These are phyloP conservation scores for Obba rivulosa DNA, from an alignment of 768 basidiomycete genomes.

Conservation along the genomic window DNA sequence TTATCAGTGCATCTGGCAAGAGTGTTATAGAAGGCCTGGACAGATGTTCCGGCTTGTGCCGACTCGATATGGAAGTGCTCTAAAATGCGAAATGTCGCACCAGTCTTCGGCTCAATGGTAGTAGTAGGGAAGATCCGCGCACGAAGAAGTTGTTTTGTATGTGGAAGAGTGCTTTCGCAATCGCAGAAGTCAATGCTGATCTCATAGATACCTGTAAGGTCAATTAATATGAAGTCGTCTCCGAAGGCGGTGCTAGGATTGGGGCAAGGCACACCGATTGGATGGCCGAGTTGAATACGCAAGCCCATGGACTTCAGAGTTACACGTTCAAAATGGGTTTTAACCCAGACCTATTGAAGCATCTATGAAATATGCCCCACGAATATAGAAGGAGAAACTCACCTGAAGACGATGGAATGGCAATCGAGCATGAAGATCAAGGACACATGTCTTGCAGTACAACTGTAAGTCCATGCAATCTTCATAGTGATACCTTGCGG, in stretches of 20 bases:
- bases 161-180: slow-evolving; percentile 7
- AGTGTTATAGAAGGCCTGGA: slow-evolving; percentile 27
- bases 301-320: slow-evolving; percentile 16
- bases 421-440: too few species aligned
- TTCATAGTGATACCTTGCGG: too few species aligned
- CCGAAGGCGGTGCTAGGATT: not conserved
- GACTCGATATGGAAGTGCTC: slow-evolving; percentile 27
- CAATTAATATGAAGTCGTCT: slow-evolving; percentile 15
- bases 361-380: too few species aligned
- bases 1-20: slow-evolving; percentile 26
- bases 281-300: slow-evolving; percentile 23
- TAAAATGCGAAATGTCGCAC: slow-evolving; percentile 25
- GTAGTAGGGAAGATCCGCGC: slow-evolving; percentile 27
- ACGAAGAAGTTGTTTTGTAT: slow-evolving; percentile 25
- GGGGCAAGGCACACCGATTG: slow-evolving; percentile 6
- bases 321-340: not conserved
- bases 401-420: too few species aligned
- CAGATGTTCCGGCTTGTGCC: slow-evolving; percentile 27
- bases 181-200: slow-evolving; percentile 21
- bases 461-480: too few species aligned
- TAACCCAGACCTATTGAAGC: not conserved
- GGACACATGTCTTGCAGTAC: too few species aligned
- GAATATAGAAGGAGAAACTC: too few species aligned
- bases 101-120: slow-evolving; percentile 20
- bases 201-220: slow-evolving; percentile 21